A percentile compares a stretch with the other conserved stretches of the same genome.
phyloP scores from a whole-genome alignment of 768 basidiomycete species.

The Suillus clintonianus region DNA sequence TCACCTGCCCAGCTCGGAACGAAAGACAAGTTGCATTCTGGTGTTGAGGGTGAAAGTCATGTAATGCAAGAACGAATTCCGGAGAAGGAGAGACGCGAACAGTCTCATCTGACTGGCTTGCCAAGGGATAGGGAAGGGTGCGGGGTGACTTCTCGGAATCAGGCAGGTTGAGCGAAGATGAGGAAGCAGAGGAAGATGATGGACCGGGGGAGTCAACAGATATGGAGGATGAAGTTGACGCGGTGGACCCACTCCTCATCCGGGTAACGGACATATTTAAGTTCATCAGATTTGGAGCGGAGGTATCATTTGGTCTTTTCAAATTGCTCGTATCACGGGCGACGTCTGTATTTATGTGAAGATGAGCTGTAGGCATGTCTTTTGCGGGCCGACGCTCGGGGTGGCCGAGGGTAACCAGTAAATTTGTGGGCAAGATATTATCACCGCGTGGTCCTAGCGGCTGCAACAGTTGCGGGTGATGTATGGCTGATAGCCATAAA shows the following conservation, averaged over 20 bases:
- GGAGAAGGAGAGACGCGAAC: constrained; percentile 41
- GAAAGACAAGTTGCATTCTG: constrained; percentile 79
- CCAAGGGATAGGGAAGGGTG: constrained; percentile 8
- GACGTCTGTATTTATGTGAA: constrained; percentile 51
- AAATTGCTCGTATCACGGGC: constrained; percentile 34
- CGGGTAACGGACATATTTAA: constrained; percentile 25
- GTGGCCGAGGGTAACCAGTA: neutral
- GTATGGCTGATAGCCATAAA: neutral
- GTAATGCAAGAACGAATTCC: constrained; percentile 89
- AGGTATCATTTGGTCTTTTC: constrained; percentile 30
- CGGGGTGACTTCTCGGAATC: constrained; percentile 29
- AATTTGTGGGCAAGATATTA: neutral
- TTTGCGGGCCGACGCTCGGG: neutral
- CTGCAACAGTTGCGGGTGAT: neutral
- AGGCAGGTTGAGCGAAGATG: constrained; percentile 50
- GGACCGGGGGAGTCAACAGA: constrained; percentile 58
- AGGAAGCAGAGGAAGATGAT: constrained; percentile 54
- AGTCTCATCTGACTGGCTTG: constrained; percentile 52
- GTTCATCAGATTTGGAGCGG: constrained; percentile 13
- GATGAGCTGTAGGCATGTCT: constrained; percentile 45
- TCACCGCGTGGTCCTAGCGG: neutral
- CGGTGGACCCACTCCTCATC: constrained; percentile 52
- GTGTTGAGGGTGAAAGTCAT: constrained; percentile 80
- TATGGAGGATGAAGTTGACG: constrained; percentile 57
- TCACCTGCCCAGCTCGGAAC: constrained; percentile 89